Evolutionary conservation across 2,329 filamentous ascomycete genomes (phyloP), one percentile per base, ranked within the genome.

Genomic region (Penicillium hordei): DNA sequence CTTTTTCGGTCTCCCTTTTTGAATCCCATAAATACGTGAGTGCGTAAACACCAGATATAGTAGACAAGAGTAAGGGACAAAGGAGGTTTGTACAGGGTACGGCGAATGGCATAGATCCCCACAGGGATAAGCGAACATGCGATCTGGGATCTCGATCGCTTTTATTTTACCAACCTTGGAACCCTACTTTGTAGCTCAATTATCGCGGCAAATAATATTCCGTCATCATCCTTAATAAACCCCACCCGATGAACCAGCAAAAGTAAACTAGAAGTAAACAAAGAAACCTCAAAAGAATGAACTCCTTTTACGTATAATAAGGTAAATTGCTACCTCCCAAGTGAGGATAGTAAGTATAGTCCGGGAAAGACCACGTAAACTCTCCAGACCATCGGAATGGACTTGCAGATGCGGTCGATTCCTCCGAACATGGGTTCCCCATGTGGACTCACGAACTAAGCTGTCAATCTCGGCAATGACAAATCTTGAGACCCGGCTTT

Each of bases 401-500:
- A 55, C 17, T 46, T 39, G 39, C 46, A 44, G 42, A 19, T 15
- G 10, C 45, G 36, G 19, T 39, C 36, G 42, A 39, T 58, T 36
- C 38, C 43, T 43, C 56, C 48, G 38, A 57, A 51, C 53, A 55
- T 49, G 52, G 58, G 43, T 51, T 52, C 44, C 54, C 53, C 54
- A 55, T 34, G 13, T 29, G 48, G 25, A 29, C 25, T 34, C 49
- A 33, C 19, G n/a, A 38, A 34, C 34, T 38, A 27, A 31, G 34
- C 45, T 56, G 25, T 48, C 33, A 48, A 40, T 27, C 25, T 49
- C 5, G 7, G 27, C 29, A 55, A 58, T 66, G 61, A 65, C 63
- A 65, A 65, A 66, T 66, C 39, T 29, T 58, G 57, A 63, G 55
- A 58, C 58, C 51, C 54, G 59, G 27, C 27, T 23, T 23, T 36